A percentile compares a stretch with the other conserved stretches of the same genome.
phyloP scores from a whole-genome alignment of 2,329 filamentous ascomycete genomes.

The Plenodomus tracheiphilus region DNA sequence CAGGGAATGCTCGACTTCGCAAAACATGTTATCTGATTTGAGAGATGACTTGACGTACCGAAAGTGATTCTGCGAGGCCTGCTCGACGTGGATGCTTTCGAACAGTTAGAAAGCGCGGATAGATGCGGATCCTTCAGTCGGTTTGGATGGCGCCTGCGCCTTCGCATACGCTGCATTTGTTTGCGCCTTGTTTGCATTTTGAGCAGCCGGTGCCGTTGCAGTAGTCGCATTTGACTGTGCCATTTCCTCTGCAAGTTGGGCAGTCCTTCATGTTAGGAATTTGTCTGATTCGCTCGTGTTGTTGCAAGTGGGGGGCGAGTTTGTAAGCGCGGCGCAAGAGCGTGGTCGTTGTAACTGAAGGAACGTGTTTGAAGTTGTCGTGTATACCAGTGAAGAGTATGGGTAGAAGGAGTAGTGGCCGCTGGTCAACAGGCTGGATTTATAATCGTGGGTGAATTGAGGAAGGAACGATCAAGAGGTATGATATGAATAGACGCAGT shows the following conservation, averaged over 20 bases:
- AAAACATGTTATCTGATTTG: not conserved
- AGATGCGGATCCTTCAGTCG: conserved; percentile 17
- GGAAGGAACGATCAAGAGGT: conserved; percentile 7
- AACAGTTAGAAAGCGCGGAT: not conserved
- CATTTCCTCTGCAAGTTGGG: conserved; percentile 38
- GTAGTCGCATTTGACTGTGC: conserved; percentile 37
- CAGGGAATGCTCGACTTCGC: too few species aligned
- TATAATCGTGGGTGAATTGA: not conserved
- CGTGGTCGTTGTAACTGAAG: conserved; percentile 1
- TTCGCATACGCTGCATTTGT: conserved; percentile 39
- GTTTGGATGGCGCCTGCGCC: conserved; percentile 39
- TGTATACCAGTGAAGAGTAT: not conserved
- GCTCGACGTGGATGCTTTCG: not conserved
- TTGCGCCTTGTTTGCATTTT: conserved; percentile 33
- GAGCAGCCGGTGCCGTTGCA: conserved; percentile 35
- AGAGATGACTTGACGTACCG: not conserved
- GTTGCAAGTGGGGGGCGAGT: conserved; percentile 9
- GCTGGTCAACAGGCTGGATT: not conserved
- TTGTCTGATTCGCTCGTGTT: not conserved
- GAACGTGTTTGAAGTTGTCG: conserved; percentile 1
- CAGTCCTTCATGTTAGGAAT: conserved; percentile 35
- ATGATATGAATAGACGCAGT: not conserved
- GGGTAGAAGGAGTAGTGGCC: not conserved
- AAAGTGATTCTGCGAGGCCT: not conserved
- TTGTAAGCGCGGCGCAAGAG: not conserved